Base-by-base conservation (phyloP, 768 basidiomycete species). In the Agrocybe chaxingu region DNA sequence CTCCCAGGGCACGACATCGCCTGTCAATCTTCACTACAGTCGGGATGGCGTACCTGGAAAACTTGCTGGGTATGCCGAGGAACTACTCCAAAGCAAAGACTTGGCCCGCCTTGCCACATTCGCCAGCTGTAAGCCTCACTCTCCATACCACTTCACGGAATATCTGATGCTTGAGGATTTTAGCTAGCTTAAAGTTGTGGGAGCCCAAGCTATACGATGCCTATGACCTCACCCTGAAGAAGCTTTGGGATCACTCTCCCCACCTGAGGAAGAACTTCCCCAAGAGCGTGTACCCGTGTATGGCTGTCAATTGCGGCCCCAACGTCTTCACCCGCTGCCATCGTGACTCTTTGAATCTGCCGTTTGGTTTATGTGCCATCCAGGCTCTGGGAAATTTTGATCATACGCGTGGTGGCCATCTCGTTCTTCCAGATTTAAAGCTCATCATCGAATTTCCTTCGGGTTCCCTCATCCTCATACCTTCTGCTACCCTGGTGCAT, bases 361-460 rank as follows among this genome's bases (percentile, higher is more conserved):
- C 53, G 0, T 54, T 54, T 38, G 53, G 53, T n/a, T 39, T 39
- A 5, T 54, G 53, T 7, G 45, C 44, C 0, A 47, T 54, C 19
- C 43, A 45, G n/a, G 29, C 53, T 1, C 37, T 54, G 0, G 53
- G 53, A 2, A 10, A 12, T 11, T 51, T 54, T 19, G 39, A 54
- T 35, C 32, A 16, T 24, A 42, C 12, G 5, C 45, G 10, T 24
- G 53, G 53, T 0, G 38, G 53, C 0, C 53, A 54, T 11, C 7
- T 47, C 4, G 33, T 54, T 16, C 32, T 54, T 2, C 51, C 44
- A 40, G 53, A 54, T 11, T 16, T 35, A 1, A 7, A 19, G 4
- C 18, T 54, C 1, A 19, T 54, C 7, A 36, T 54, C 1, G 48
- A 54, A 11, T 50, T 54, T 13, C 49, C 49, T 2, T 29, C 49